Conservation (phyloP, 2,329 filamentous ascomycete species). For the Arthroderma uncinatum region DNA sequence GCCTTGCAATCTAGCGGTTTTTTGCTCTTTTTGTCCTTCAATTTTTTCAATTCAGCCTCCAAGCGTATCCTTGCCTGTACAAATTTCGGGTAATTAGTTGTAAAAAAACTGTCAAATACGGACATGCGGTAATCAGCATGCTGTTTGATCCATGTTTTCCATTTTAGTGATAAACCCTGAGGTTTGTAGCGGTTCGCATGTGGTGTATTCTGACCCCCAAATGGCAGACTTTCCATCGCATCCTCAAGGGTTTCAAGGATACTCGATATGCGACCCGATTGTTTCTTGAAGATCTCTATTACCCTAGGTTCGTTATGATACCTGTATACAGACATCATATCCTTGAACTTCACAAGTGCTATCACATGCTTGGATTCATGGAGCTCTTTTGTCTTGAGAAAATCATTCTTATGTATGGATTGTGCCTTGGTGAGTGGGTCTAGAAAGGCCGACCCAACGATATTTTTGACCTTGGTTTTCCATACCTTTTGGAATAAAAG, state of each 20-base stretch:
- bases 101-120: neutral
- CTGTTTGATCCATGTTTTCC: neutral
- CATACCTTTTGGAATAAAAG: neutral
- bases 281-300: neutral
- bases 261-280: neutral
- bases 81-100: neutral
- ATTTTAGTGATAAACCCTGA: neutral
- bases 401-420: too few species aligned
- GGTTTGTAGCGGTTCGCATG: neutral
- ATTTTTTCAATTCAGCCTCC: neutral
- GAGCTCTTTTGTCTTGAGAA: too few species aligned
- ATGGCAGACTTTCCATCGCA: neutral
- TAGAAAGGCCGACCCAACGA: too few species aligned
- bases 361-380: neutral
- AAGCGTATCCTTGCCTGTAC: neutral
- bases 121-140: neutral
- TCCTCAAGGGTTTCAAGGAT: neutral
- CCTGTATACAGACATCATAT: neutral
- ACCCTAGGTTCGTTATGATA: neutral
- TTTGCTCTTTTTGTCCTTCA: neutral
- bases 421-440: too few species aligned
- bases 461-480: neutral
- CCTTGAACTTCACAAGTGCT: neutral
- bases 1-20: neutral
- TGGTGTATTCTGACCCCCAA: neutral